Evolutionary conservation across 2,329 filamentous ascomycete species (phyloP).

Genomic region (Cryphonectria parasitica): DNA sequence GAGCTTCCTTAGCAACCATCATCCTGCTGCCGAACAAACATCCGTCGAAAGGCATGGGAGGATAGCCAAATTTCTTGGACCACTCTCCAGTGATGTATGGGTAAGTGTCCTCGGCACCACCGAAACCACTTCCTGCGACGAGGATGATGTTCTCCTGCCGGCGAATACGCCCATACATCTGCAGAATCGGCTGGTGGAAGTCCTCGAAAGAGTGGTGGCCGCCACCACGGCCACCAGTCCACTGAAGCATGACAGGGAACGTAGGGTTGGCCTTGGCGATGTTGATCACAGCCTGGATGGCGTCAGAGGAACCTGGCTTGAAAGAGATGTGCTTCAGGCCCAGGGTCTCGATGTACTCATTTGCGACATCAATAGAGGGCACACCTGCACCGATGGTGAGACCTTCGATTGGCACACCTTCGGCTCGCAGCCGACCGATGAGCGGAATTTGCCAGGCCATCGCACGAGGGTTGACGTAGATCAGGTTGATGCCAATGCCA

Average conservation of each 20-base stretch:
- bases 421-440: constrained; percentile 75
- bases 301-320: constrained; percentile 88
- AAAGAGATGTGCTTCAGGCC: constrained; percentile 92
- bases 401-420: constrained; percentile 89
- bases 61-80: constrained; percentile 85
- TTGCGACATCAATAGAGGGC: constrained; percentile 88
- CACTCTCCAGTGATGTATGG: constrained; percentile 89
- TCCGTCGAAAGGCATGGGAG: constrained; percentile 92
- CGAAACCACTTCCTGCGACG: constrained; percentile 89
- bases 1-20: constrained; percentile 92
- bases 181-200: constrained; percentile 88
- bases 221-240: constrained; percentile 92
- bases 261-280: constrained; percentile 92
- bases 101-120: constrained; percentile 86
- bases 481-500: constrained; percentile 87
- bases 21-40: constrained; percentile 89
- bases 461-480: constrained; percentile 86
- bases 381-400: constrained; percentile 92
- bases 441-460: constrained; percentile 94
- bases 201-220: constrained; percentile 95
- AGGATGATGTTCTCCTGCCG: constrained; percentile 85
- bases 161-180: constrained; percentile 89
- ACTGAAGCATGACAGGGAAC: constrained; percentile 92
- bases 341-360: constrained; percentile 91
- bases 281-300: constrained; percentile 87